Conservation (phyloP, 2,329 filamentous ascomycete species). For the Xylariomycetidae sp. region DNA sequence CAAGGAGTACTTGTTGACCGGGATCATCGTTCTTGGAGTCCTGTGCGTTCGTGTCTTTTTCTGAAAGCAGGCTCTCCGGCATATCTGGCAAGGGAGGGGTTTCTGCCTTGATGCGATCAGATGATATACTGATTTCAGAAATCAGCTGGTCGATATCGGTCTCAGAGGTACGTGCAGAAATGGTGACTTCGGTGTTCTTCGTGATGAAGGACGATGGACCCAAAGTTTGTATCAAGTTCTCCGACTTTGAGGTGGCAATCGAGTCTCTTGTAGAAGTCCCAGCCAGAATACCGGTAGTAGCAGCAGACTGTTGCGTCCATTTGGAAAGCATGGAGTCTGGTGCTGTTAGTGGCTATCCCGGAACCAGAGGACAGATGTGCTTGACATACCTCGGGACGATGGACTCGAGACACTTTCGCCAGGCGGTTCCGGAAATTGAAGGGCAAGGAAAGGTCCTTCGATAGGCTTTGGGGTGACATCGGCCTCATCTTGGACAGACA, state of each 20-base stretch:
- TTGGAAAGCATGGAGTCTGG: constrained; percentile 40
- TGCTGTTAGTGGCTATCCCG: constrained; percentile 10
- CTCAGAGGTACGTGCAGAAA: constrained; percentile 27
- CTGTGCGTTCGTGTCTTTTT: neutral
- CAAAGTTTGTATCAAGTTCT: constrained; percentile 32
- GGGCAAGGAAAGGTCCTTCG: constrained; percentile 10
- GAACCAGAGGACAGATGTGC: neutral
- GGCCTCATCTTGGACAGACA: constrained; percentile 16
- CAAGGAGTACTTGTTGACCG: neutral
- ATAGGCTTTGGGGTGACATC: constrained; percentile 13
- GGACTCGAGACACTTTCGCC: constrained; percentile 19
- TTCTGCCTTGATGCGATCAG: constrained; percentile 20
- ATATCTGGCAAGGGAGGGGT: constrained; percentile 24
- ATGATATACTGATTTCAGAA: constrained; percentile 33
- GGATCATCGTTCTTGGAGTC: neutral
- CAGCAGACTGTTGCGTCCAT: constrained; percentile 33
- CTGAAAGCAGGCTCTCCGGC: constrained; percentile 15
- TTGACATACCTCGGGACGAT: constrained; percentile 29
- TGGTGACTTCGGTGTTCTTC: constrained; percentile 32
- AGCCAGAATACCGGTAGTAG: constrained; percentile 27
- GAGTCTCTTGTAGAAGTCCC: constrained; percentile 26
- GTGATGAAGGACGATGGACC: constrained; percentile 37
- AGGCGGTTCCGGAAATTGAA: constrained; percentile 14
- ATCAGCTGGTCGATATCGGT: constrained; percentile 28
- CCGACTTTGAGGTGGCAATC: constrained; percentile 22